phyloP scores from a whole-genome alignment of 352 stramenopile species.

The Lagenidium giganteum region DNA sequence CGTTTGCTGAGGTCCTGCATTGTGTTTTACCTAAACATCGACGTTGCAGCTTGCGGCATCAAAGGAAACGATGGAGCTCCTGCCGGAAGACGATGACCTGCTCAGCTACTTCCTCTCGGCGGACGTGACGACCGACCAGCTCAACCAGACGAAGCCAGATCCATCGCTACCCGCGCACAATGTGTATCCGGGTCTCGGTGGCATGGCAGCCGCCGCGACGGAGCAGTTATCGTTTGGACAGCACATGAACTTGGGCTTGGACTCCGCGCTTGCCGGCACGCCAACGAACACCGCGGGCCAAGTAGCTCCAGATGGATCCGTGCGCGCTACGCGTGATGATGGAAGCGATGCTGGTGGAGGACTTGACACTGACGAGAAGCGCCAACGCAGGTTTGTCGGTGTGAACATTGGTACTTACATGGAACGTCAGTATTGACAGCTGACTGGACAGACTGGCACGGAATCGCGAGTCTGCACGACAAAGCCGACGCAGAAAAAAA shows the following conservation, averaged over 20 bases:
- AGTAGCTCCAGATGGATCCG: no score
- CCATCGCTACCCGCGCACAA: constrained; percentile 7
- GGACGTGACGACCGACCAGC: constrained; percentile 58
- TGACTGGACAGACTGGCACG: constrained; percentile 51
- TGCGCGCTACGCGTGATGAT: constrained; percentile 22
- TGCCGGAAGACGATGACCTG: constrained; percentile 81
- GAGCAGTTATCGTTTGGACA: constrained; percentile 18
- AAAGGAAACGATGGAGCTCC: constrained; percentile 81
- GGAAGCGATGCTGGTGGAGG: constrained; percentile 39
- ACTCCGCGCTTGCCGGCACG: no score
- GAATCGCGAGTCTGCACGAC: constrained; percentile 85
- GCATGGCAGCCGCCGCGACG: neutral
- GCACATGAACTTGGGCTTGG: constrained; percentile 17
- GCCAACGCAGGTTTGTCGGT: constrained; percentile 42
- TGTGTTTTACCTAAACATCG: no score
- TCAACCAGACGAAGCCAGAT: constrained; percentile 26
- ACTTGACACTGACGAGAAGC: constrained; percentile 78
- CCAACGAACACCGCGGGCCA: no score
- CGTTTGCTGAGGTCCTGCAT: no score
- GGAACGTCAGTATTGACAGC: no score
- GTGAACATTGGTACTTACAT: neutral
- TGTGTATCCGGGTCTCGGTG: no score
- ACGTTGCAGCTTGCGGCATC: no score
- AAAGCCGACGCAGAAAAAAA: constrained; percentile 87
- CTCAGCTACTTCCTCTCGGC: constrained; percentile 84